A percentile compares a stretch with the other conserved stretches of the same genome.
These are phyloP conservation scores for Eucalyptus marginata DNA, from an alignment of 345 rosid genomes.

Conservation along the genomic window DNA sequence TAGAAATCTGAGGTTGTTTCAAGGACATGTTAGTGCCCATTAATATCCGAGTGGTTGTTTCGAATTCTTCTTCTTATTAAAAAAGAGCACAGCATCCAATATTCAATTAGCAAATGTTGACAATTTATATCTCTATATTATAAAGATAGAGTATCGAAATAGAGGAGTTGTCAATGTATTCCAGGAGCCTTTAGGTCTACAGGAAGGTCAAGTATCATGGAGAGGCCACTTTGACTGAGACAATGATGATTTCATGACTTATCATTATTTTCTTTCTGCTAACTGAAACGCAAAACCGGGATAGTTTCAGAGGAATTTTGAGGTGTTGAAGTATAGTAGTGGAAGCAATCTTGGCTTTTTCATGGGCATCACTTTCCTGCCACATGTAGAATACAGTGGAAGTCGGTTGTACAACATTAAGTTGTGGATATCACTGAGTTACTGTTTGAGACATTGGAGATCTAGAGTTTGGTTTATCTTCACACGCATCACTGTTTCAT, in stretches of 20 bases:
- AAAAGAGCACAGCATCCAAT: neutral
- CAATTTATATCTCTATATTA: neutral
- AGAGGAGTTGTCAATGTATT: neutral
- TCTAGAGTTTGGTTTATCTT: neutral
- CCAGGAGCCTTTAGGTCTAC: neutral
- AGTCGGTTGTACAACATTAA: neutral
- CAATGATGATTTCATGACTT: neutral
- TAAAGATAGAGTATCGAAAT: neutral
- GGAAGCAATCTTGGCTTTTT: neutral
- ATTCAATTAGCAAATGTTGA: neutral
- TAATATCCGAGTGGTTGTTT: neutral
- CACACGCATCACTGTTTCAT: neutral
- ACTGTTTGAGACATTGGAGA: neutral
- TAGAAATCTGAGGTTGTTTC: neutral
- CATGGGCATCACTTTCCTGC: neutral
- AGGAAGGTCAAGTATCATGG: neutral
- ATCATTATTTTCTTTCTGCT: neutral
- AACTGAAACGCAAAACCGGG: neutral
- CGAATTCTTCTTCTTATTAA: neutral
- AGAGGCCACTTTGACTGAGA: neutral
- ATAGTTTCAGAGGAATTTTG: neutral
- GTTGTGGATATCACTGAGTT: neutral
- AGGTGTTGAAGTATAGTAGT: neutral
- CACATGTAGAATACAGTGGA: neutral
- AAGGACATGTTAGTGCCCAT: neutral